A percentile compares a stretch with the other conserved stretches of the same genome.
Conservation (phyloP, 2,329 filamentous ascomycete species). For the Cladosporium cucumerinum region DNA sequence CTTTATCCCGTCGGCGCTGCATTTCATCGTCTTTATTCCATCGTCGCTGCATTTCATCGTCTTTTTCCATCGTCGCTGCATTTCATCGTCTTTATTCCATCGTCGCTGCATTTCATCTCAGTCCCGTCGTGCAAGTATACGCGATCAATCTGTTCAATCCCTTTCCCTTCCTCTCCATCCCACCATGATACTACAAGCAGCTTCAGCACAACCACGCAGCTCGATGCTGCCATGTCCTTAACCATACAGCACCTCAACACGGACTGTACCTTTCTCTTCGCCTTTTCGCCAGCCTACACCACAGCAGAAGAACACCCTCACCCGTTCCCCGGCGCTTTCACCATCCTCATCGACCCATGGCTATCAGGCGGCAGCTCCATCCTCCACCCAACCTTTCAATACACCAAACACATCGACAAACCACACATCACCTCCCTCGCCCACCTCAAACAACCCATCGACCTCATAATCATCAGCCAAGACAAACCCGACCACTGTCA, state of each 20-base stretch:
- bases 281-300: constrained; percentile 53
- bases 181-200: constrained; percentile 11
- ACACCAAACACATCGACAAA: constrained; percentile 53
- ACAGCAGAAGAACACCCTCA: constrained; percentile 34
- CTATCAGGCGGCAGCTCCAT: constrained; percentile 59
- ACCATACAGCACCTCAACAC: constrained; percentile 62
- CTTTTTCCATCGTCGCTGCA: no score
- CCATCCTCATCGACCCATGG: constrained; percentile 71
- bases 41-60: no score
- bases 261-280: constrained; percentile 63
- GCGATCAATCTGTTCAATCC: not conserved
- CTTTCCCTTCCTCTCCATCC: not conserved
- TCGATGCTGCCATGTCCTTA: constrained; percentile 53
- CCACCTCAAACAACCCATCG: constrained; percentile 51
- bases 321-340: constrained; percentile 52
- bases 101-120: not conserved
- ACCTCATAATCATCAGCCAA: constrained; percentile 59
- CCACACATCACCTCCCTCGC: constrained; percentile 57
- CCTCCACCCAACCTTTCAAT: constrained; percentile 59
- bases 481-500: constrained; percentile 69
- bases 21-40: no score
- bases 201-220: not conserved
- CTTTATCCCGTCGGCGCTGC: no score
- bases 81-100: no score
- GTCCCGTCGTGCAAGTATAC: not conserved